These are phyloP conservation scores for Omphalotus olearius DNA, from an alignment of 1,284 basidiomycete species.

Conservation along the genomic window DNA sequence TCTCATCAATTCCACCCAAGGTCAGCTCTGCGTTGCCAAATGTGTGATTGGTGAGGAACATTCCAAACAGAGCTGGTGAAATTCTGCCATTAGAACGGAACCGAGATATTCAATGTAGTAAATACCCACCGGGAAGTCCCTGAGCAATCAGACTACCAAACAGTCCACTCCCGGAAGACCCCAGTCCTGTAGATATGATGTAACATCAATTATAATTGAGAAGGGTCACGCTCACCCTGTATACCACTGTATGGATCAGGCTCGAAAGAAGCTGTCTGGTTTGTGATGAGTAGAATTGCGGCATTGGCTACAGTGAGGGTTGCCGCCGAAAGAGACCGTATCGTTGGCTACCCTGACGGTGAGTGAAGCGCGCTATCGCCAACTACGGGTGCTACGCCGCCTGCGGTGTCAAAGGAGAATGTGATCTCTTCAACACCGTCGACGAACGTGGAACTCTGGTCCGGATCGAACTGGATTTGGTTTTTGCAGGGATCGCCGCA, in stretches of 20 bases:
- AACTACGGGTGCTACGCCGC: conserved; percentile 52
- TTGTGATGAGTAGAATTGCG: conserved; percentile 16
- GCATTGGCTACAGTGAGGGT: conserved; percentile 13
- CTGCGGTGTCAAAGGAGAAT: conserved; percentile 49
- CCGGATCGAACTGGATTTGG: conserved; percentile 43
- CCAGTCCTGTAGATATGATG: conserved; percentile 33
- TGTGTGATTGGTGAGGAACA: conserved; percentile 45
- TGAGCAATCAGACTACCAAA: conserved; percentile 41
- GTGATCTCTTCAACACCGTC: conserved; percentile 34
- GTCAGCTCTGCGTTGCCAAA: conserved; percentile 51
- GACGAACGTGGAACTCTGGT: conserved; percentile 46
- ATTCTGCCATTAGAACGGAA: background rate
- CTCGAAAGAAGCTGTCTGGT: conserved; percentile 17
- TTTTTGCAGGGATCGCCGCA: conserved; percentile 40
- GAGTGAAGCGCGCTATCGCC: conserved; percentile 14
- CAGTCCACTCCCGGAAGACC: conserved; percentile 42
- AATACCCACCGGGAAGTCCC: conserved; percentile 43
- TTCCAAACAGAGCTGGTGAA: conserved; percentile 42
- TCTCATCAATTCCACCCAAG: conserved; percentile 46
- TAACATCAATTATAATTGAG: background rate
- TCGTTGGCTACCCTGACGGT: conserved; percentile 13
- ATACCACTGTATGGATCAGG: conserved; percentile 52
- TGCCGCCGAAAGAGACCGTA: conserved; percentile 15
- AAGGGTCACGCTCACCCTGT: conserved; percentile 30
- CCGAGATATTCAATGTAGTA: background rate